Evolutionary conservation across 1,139 yeast species (phyloP).

Genomic region (Geotrichum australiense): DNA sequence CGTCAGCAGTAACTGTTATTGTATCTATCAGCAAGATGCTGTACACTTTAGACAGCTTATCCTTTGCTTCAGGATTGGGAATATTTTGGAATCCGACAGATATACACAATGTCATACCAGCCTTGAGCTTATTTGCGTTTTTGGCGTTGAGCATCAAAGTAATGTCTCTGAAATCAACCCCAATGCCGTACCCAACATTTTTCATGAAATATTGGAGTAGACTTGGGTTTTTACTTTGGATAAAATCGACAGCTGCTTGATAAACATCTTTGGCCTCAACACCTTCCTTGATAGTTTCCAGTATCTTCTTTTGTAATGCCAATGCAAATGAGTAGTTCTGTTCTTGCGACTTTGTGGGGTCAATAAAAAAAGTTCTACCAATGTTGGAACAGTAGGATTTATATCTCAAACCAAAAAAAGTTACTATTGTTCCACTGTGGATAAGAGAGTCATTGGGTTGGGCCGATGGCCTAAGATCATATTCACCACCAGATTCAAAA

Average conservation of each 20-base stretch:
- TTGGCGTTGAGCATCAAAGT: conserved; percentile 66
- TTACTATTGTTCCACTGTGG: conserved; percentile 71
- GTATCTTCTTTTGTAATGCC: conserved; percentile 49
- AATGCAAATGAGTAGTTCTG: conserved; percentile 70
- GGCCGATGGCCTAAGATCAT: conserved; percentile 81
- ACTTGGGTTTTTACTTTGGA: conserved; percentile 52
- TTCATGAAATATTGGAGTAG: conserved; percentile 61
- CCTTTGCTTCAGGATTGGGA: conserved; percentile 36
- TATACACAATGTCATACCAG: conserved; percentile 70
- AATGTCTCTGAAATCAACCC: conserved; percentile 85
- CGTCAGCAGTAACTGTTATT: conserved; percentile 49
- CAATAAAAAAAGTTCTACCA: conserved; percentile 83
- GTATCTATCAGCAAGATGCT: conserved; percentile 81
- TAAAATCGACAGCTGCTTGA: conserved; percentile 51
- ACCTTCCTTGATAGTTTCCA: conserved; percentile 59
- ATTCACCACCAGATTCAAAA: conserved; percentile 81
- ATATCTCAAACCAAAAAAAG: conserved; percentile 82
- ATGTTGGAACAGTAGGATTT: conserved; percentile 84
- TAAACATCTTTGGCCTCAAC: conserved; percentile 60
- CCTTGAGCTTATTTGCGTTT: conserved; percentile 59
- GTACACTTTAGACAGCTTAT: conserved; percentile 48
- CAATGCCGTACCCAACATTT: conserved; percentile 85
- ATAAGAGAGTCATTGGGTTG: conserved; percentile 60
- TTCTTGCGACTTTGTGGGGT: conserved; percentile 77
- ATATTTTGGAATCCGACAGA: conserved; percentile 72